Conservation (phyloP, 2,329 filamentous ascomycete genomes). For the Neonectria neomacrospora region DNA sequence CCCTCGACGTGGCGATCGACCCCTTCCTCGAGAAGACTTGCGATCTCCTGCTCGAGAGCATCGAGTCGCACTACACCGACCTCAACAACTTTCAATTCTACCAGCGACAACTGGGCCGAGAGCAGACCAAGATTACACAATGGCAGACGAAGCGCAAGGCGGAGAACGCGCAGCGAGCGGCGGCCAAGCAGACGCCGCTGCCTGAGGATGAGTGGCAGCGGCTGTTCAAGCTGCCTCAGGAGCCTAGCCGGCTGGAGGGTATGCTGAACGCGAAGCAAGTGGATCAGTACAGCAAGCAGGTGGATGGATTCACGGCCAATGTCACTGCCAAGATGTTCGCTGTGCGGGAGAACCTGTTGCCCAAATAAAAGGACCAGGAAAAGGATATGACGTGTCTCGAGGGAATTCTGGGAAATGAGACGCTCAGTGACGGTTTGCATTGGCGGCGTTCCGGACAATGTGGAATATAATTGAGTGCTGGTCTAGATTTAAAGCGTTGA, state of each 20-base stretch:
- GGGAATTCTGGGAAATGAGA: constrained; percentile 44
- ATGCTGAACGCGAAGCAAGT: constrained; percentile 96
- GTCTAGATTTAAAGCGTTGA: constrained; percentile 50
- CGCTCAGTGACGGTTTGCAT: constrained; percentile 53
- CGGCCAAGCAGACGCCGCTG: constrained; percentile 87
- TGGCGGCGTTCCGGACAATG: constrained; percentile 55
- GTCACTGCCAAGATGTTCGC: constrained; percentile 99
- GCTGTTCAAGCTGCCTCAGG: constrained; percentile 96
- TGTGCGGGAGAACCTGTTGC: constrained; percentile 77
- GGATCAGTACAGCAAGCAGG: constrained; percentile 96
- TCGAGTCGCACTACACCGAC: constrained; percentile 98
- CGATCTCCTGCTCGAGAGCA: constrained; percentile 94
- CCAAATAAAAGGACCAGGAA: constrained; percentile 55
- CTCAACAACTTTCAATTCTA: constrained; percentile 99
- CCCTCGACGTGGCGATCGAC: constrained; percentile 92
- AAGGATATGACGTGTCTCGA: constrained; percentile 42
- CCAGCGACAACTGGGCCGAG: constrained; percentile 90
- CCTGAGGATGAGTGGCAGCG: constrained; percentile 99
- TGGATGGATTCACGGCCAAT: constrained; percentile 93
- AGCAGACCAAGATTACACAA: constrained; percentile 95
- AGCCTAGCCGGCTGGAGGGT: constrained; percentile 91
- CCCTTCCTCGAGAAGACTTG: constrained; percentile 98
- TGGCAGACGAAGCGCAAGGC: constrained; percentile 98
- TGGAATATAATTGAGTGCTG: constrained; percentile 53
- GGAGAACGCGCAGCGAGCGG: constrained; percentile 86